phyloP scores from a whole-genome alignment of 352 stramenopile genomes.

The Globisporangium canariense region DNA sequence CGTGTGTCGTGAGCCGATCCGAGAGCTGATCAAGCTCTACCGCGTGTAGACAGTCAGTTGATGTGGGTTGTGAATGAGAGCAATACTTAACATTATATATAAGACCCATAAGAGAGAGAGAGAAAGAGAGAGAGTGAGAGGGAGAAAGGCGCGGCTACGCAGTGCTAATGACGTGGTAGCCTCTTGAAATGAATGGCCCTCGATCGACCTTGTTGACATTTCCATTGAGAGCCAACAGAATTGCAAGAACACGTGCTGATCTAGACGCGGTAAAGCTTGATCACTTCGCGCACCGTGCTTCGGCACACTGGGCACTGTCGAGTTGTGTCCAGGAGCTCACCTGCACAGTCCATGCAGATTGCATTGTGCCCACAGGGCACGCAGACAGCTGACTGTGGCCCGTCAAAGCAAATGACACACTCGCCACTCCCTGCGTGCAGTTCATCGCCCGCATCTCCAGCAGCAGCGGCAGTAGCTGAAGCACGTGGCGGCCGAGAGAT shows the following conservation, averaged over 20 bases:
- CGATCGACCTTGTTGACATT: not conserved
- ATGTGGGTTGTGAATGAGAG: not conserved
- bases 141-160: not conserved
- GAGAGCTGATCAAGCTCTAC: conserved; percentile 80
- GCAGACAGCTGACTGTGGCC: conserved; percentile 64
- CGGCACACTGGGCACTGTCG: conserved; percentile 75
- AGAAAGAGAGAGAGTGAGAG: not conserved
- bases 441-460: conserved; percentile 6
- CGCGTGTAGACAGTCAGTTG: conserved; percentile 36
- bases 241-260: not conserved
- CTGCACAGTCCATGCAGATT: conserved; percentile 80
- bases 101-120: not conserved
- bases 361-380: conserved; percentile 85
- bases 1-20: conserved; percentile 61
- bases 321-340: conserved; percentile 59
- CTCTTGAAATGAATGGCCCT: not conserved
- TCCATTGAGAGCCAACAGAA: no score
- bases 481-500: not conserved
- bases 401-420: conserved; percentile 86
- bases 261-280: conserved; percentile 73
- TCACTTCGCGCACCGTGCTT: conserved; percentile 64
- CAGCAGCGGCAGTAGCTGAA: not conserved
- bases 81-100: conserved; percentile 15
- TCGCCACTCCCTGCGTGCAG: conserved; percentile 26
- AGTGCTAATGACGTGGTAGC: not conserved